Base-by-base conservation (phyloP, 805 yeast species). In the Trichomonascus vanleenenianus region DNA sequence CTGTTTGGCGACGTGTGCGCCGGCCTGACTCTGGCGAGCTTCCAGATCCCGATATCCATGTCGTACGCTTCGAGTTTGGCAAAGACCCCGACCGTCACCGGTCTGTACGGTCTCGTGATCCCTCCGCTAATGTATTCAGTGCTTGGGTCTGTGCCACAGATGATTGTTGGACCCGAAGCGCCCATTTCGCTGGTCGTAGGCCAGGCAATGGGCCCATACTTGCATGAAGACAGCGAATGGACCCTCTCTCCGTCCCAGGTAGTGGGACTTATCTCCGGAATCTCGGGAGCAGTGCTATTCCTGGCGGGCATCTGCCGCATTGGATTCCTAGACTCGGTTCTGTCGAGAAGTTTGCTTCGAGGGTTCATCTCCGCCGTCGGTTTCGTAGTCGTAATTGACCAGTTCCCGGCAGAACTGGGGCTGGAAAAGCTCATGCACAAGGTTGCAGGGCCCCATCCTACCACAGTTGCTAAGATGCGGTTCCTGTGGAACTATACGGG, bases 81-180 rank as follows among this genome's bases (percentile, higher is more conserved):
- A 1, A 86, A 81, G 55, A 81, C 86, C 10, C 91, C 93, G 9
- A 85, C 95, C 0, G 62, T 83, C 2, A 78, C 83, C 52, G 96
- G 96, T 0, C 68, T 89, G 7, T 75, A 81, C 52, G 85, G 88
- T 0, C 71, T 87, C 40, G 80, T 85, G 1, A 69, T 84, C 2
- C 86, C 93, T 0, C 94, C 96, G 0, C 65, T 83, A n/a, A 65
- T 85, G 6, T 88, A 88, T 59, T 73, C 86, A 5, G 49, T 87
- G 2, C 70, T 87, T 48, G 96, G 96, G 0, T 76, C 93, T 0
- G 94, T 87, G 1, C 96, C 96, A 0, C 82, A 81, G 48, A 78
- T 88, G 83, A 79, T 87, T 34, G 94, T 88, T 15, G 96, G 96
- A 0, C 96, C 96, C 1, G 94, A 88, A 61, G 89, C 91, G 15